phyloP scores from a whole-genome alignment of 371 early-diverging fungal genomes.

The Chytridiales sp. region DNA sequence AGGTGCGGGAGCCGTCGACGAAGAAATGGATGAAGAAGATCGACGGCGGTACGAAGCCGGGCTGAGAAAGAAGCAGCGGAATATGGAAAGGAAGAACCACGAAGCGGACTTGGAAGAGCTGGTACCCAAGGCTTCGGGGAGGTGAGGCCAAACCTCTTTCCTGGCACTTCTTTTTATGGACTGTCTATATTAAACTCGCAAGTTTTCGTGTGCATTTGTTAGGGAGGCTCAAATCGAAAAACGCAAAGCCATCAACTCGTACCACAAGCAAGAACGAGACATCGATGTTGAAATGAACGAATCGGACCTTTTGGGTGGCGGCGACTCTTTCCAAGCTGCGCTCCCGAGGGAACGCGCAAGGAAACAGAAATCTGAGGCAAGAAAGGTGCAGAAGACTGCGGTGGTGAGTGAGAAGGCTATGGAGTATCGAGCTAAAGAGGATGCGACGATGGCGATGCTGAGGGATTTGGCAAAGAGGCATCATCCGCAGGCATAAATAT shows the following conservation, averaged over 20 bases:
- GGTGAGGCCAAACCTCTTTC: slow-evolving; percentile 26
- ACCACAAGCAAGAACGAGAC: slow-evolving; percentile 67
- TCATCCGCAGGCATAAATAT: not conserved
- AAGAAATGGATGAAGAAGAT: slow-evolving; percentile 64
- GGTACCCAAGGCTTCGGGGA: slow-evolving; percentile 77
- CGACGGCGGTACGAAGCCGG: slow-evolving; percentile 41
- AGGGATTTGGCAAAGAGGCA: slow-evolving; percentile 56
- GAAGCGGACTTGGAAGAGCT: slow-evolving; percentile 75
- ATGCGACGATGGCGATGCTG: slow-evolving; percentile 69
- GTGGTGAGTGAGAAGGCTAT: slow-evolving; percentile 2
- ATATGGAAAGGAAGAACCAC: slow-evolving; percentile 55
- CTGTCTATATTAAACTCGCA: too few species aligned
- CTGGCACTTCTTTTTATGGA: not conserved
- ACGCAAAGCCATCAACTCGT: slow-evolving; percentile 57
- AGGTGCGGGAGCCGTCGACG: slow-evolving; percentile 27
- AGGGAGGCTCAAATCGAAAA: slow-evolving; percentile 70
- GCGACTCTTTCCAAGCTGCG: slow-evolving; percentile 23
- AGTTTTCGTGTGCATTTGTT: not conserved
- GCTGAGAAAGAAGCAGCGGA: slow-evolving; percentile 51
- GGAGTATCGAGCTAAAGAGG: slow-evolving; percentile 64
- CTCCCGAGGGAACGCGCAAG: slow-evolving; percentile 51
- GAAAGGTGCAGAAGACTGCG: slow-evolving; percentile 35
- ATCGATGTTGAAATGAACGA: slow-evolving; percentile 76
- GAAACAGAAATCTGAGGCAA: slow-evolving; percentile 44
- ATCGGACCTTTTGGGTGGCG: slow-evolving; percentile 66